Evolutionary conservation across 768 basidiomycete genomes (phyloP), one percentile per base, ranked within the genome.

Genomic region (Russula olivacea): DNA sequence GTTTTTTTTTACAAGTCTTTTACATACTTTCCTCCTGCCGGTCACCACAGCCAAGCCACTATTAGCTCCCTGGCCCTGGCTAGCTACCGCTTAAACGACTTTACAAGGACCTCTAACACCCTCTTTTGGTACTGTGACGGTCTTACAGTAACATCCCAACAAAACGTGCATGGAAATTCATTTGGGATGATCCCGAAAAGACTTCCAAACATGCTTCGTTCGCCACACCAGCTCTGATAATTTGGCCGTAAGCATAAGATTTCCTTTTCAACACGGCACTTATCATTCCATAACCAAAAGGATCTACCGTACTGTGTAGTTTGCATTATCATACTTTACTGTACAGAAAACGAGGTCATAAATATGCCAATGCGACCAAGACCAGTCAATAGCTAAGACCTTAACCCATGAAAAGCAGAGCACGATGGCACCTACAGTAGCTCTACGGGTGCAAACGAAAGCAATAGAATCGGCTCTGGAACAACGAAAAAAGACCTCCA

Each of bases 31-130:
- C 38, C 38, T 7, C 34, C 51, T 34, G 15, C 38, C 36, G n/a
- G 28, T 14, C 38, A 58, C 58, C 54, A 45, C 19, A 21, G 63
- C 58, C 58, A 51, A 38, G 36, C 11, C 17, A 34, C 59, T 23
- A 41, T 30, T 12, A 36, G 0, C 21, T 30, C 47, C 38, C 21
- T 59, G 61, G 61, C 49, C 5, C 25, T 6, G 45, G 45, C 45
- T 47, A 23, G 45, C 21, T 21, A 21, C 55, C 30, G 62, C 57
- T 32, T 45, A 36, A n/a, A 15, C 2, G 25, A 11, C 21, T 14
- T 45, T 50, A 12, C 25, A 4, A 21, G 64, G 65, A 59, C 65
- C 50, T 54, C 65, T 54, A 58, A 38, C 57, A 66, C 65, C 62
- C 41, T 32, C 54, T 28, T 32, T 34, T 28, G 17, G 15, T 15